Evolutionary conservation across 352 stramenopile species (phyloP), one percentile per base, ranked within the genome.

Genomic region (Blastocystis sp.): DNA sequence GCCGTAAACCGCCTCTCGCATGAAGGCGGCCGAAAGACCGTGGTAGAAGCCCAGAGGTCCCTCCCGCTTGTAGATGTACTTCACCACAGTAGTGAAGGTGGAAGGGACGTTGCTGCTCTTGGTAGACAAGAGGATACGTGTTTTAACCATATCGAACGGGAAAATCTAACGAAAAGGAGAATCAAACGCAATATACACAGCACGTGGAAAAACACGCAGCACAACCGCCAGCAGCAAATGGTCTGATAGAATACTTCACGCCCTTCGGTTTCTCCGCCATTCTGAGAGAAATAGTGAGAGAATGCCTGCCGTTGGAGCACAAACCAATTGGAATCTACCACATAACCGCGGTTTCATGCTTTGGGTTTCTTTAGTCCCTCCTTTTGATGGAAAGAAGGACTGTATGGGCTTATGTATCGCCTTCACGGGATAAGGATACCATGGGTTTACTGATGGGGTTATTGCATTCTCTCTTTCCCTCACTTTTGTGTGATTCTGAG

Each of bases 1-100:
- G 11, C 90, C 91, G 86, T 93, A 93, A 41, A 91, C 89, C 9
- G 90, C 90, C 87, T 93, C 90, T 53, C 91, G 84, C 52, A 89
- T 92, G 17, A 93, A 78, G 17, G 91, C 89, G 43, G 91, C 91
- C 19, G 89, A 91, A 21, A 92, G 79, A 2, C 91, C 89, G 34
- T 84, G 76, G 82, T 91, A 91, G 69, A 91, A 84, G 4, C 74
- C 74, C 4, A 10, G 43, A 21, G 52, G 43, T 40, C 66, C 66
- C n/a, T 28, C 66, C 4, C 60, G 53, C 40, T 77, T 77, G 17
- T 41, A 77, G 60, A 77, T 77, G 43, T 77, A 77, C 34, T 77
- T 77, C 21, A 77, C 66, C 19, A 77, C 66, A 21, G 66, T 77
- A 23, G 66, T 77, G 52, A 77, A 61, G 21, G 66, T 77, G 2